Conservation (phyloP, 176 grass and related monocot genomes). For the Raddia guianensis region DNA sequence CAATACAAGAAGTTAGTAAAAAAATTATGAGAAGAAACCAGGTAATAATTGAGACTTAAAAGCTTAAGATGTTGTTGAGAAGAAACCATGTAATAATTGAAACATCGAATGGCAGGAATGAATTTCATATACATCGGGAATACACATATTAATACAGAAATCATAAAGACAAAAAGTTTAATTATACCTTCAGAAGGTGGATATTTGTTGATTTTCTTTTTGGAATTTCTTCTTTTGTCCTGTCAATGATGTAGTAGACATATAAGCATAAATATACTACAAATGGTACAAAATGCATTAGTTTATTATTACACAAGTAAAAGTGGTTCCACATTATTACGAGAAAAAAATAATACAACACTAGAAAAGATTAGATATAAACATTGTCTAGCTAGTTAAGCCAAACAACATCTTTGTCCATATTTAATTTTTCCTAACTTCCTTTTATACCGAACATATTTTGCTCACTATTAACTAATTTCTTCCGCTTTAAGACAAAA, state of each 20-base stretch:
- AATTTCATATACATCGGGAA: background rate
- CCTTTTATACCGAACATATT: background rate
- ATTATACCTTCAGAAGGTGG: constrained; percentile 32
- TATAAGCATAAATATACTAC: too few species aligned
- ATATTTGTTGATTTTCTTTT: constrained; percentile 24
- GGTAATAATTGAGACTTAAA: background rate
- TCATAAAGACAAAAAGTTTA: background rate
- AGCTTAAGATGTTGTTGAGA: background rate
- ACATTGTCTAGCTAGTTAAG: background rate
- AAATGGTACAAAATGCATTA: too few species aligned
- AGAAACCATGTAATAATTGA: background rate
- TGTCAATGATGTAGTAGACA: background rate
- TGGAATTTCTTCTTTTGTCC: constrained; percentile 13
- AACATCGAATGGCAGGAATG: background rate
- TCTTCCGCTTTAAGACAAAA: background rate
- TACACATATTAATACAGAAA: background rate
- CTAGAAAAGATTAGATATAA: too few species aligned
- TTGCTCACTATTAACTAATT: background rate
- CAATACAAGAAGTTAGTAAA: background rate
- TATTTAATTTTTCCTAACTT: background rate
- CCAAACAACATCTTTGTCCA: background rate
- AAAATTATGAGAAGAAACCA: background rate
- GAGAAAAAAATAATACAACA: too few species aligned
- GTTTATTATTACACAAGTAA: too few species aligned
- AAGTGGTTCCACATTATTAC: too few species aligned